Conservation (phyloP, 495 filamentous ascomycete genomes). For the Hyaloscypha hepaticicola region DNA sequence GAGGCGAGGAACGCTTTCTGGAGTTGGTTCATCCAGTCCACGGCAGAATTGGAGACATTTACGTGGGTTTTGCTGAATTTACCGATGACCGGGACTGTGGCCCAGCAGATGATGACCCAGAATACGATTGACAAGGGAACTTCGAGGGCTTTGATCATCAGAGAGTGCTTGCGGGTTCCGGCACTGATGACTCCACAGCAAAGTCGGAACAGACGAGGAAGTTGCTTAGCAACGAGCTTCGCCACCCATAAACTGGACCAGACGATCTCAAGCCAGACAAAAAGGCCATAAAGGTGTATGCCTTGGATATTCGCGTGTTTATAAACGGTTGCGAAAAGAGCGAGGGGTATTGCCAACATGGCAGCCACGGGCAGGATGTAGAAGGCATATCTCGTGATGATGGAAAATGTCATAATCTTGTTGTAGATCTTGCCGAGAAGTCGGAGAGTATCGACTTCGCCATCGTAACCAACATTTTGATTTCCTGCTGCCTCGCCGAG, state of each 20-base stretch:
- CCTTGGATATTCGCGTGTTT: conserved; percentile 9
- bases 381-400: conserved; percentile 29
- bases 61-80: neutral
- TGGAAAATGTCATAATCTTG: conserved; percentile 10
- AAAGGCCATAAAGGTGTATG: conserved; percentile 27
- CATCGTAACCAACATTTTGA: conserved; percentile 14
- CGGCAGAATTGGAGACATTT: neutral
- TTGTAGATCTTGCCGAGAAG: neutral
- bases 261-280: conserved; percentile 33
- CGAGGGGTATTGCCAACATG: conserved; percentile 31
- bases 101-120: conserved; percentile 30
- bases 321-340: conserved; percentile 25
- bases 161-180: conserved; percentile 28
- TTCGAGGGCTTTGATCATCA: conserved; percentile 26
- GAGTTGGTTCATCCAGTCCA: conserved; percentile 8
- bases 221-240: conserved; percentile 25
- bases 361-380: conserved; percentile 33
- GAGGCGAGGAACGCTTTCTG: conserved; percentile 13
- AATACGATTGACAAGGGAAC: conserved; percentile 26
- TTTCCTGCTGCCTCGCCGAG: neutral
- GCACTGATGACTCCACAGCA: conserved; percentile 30
- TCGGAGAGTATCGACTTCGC: conserved; percentile 1
- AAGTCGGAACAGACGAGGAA: conserved; percentile 28
- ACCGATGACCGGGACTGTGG: conserved; percentile 5
- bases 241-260: conserved; percentile 32